Evolutionary conservation across 2,329 filamentous ascomycete species (phyloP), one percentile per base, ranked within the genome.

Genomic region (Aspergillus sp.): DNA sequence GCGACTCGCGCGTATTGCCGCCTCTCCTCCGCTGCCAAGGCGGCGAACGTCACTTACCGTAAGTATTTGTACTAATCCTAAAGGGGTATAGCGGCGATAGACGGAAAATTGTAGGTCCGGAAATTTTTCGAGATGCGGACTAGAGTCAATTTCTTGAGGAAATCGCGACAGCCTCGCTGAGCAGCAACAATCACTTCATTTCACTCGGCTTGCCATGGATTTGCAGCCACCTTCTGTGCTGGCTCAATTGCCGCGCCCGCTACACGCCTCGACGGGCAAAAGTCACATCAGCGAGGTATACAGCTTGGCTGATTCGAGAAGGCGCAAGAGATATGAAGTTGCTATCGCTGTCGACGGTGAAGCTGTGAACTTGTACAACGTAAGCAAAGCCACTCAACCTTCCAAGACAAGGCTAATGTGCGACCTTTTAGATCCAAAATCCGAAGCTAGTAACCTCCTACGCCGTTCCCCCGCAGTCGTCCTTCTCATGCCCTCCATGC

Each of bases 251-350:
- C 80, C 80, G 65, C 78, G 76, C 56, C 77, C 79, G 38, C 69
- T 81, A 55, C 74, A 77, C 47, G 75, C 73, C 30, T 73, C 75
- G 7, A 76, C 74, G 11, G 77, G 78, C 38, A 75, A 79, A 60
- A 76, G 76, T 43, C 74, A 74, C 34, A 76, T 80, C 65, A 75
- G 76, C 41, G 77, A 80, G 64, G 85, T 88, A 49, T 82, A 81
- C 73, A 82, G 84, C 66, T 73, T 87, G 58, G 79, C 79, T 61
- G 81, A 82, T 56, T 80, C 82, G 47, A 85, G 82, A 74, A 88
- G 86, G 76, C 82, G 85, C 71, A 88, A 88, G 77, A 79, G 87
- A 72, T 83, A 86, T 68, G 87, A 89, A 70, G 79, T 89, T 55
- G 85, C 80, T 34, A 81, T 86, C 22, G 85, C 81, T 1, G 78